Base-by-base conservation (phyloP, 371 early-diverging fungal genomes). In the Mucor lusitanicus region DNA sequence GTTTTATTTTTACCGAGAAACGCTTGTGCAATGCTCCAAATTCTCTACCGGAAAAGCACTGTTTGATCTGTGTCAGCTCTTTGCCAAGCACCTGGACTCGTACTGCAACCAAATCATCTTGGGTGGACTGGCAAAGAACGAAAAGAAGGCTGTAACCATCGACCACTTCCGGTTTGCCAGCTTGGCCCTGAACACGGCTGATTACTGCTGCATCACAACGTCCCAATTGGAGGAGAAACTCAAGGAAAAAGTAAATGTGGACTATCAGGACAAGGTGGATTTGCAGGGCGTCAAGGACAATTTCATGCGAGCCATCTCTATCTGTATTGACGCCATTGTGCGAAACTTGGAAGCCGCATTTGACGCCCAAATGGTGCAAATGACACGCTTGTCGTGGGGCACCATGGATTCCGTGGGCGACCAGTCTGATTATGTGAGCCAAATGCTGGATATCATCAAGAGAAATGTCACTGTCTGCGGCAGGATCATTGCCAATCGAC, bases 131-230 rank as follows among this genome's bases (percentile, higher is more conserved):
- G 90, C 91, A 42, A 90, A 90, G 63, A 90, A 90, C 32, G 92
- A 93, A 28, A 89, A 85, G 55, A 80, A 81, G 54, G 60, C 85
- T 6, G 65, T 90, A 17, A 80, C 85, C 3, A 74, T 80, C 3
- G 89, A 90, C 7, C 87, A 90, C 40, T 70, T 92, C 35, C 72
- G 86, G n/a, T 81, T 86, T 27, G 87, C 87, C 1, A 93, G 94
- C 67, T 69, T 92, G 15, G 83, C 95, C 7, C 74, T 97, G 55
- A 97, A 96, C 62, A 98, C 99, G 0, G 93, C 94, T 0, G 98
- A 98, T 71, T 98, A 97, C 76, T 97, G 98, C 65, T 78, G 85
- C 19, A 86, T 86, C n/a, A 95, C 95, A 0, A 93, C 92, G 0
- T 75, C 85, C 2, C 97, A 94, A 23, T 33, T 97, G 12, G 96